Evolutionary conservation across 768 basidiomycete genomes (phyloP), one percentile per base, ranked within the genome.

Genomic region (Tubosaeta sp.): DNA sequence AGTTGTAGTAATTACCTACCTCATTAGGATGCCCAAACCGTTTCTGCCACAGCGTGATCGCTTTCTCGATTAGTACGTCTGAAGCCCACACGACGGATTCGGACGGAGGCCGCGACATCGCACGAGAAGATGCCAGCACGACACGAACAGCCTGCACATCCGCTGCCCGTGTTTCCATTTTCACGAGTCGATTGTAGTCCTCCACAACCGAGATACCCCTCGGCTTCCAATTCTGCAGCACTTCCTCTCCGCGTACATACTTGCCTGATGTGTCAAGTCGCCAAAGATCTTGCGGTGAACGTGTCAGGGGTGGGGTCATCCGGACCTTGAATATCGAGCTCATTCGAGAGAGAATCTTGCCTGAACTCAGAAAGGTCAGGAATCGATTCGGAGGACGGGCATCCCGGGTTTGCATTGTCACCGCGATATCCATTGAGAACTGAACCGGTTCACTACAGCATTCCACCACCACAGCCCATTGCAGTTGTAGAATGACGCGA

Each of bases 211-310:
- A 86, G 26, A 97, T 79, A 9, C 95, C 91, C 42, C 95, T 80
- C 41, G 95, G 85, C 59, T 84, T 88, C 95, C 95, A 98, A 17
- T 76, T 68, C 6, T 79, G 84, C 27, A 98, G 76, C 4, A 76
- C 69, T 61, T 97, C 95, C 66, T 98, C 95, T 8, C 95, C 95
- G 42, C 86, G 80, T 0, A 99, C 94, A 69, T 95, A 97, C 67
- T 93, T 95, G 71, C 91, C 88, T 27, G 90, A 85, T 1, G 95
- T 97, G 72, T 99, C 93, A 47, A 98, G 75, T 37, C 94, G 76
- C 97, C 95, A 97, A 13, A 99, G 75, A 57, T 97, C 94, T 65
- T 84, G 84, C 2, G 91, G 81, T 1, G 88, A 93, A 41, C 91
- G 84, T 17, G 91, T 92, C 55, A 91, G 72, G 14, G 91, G 88